Conservation (phyloP, 805 yeast genomes). For the Huiozyma sinensis region DNA sequence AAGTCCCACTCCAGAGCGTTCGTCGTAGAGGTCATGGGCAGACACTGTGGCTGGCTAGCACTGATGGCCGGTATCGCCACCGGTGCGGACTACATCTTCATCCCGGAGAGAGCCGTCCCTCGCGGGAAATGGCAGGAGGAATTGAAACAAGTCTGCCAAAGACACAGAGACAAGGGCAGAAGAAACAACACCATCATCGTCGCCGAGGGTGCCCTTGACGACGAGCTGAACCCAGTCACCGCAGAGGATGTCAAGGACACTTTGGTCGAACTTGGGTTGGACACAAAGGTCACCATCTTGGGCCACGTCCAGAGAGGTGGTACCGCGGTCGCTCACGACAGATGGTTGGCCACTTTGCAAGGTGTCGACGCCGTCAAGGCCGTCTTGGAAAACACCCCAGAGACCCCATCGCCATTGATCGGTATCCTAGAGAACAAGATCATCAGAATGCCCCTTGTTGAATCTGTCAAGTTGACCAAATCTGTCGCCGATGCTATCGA, state of each 20-base stretch:
- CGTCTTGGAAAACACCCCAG: conserved; percentile 76
- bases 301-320: conserved; percentile 99
- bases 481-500: conserved; percentile 85
- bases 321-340: conserved; percentile 90
- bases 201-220: conserved; percentile 94
- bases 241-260: conserved; percentile 74
- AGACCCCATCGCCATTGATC: conserved; percentile 90
- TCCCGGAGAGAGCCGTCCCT: conserved; percentile 87
- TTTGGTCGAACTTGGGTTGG: conserved; percentile 74
- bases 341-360: conserved; percentile 85
- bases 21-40: conserved; percentile 97
- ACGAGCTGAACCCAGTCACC: conserved; percentile 68
- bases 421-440: conserved; percentile 82
- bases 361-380: conserved; percentile 98
- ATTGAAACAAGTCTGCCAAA: conserved; percentile 58
- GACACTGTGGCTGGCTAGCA: conserved; percentile 99
- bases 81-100: conserved; percentile 86
- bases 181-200: conserved; percentile 93
- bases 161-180: conserved; percentile 80
- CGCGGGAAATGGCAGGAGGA: conserved; percentile 70
- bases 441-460: conserved; percentile 74
- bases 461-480: conserved; percentile 80
- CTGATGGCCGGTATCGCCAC: conserved; percentile 96
- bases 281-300: conserved; percentile 87
- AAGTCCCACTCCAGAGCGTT: conserved; percentile 95